Evolutionary conservation across 2,329 filamentous ascomycete genomes (phyloP), one percentile per base, ranked within the genome.

Genomic region (Venturia oleaginea): DNA sequence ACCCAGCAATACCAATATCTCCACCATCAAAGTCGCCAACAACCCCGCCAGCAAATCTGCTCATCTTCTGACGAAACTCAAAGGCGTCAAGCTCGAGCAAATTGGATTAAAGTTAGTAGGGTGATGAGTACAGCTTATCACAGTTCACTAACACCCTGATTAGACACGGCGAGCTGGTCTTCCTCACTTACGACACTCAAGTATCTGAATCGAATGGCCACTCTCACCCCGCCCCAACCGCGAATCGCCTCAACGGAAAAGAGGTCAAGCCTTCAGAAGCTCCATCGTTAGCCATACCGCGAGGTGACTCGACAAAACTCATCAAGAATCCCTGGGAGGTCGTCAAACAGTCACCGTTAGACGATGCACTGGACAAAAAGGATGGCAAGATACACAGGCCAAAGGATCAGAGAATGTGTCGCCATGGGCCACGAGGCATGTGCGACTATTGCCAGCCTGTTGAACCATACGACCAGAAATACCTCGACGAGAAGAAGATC

Each of bases 361-460:
- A 99, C 73, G 88, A 99, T 73, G 81, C 84, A 64, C 79, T 99
- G 72, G 94, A 99, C 76, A 91, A 86, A 77, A 83, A 87, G 69
- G 88, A 94, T 80, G 94, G 94, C 69, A 99, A 96, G 79, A 96
- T 97, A 62, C 79, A 85, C 24, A 83, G 92, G 67, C 84, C 84
- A 67, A 83, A 83, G 65, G 91, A 96, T 74, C 75, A 78, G 65
- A 90, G 90, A 73, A 94, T 99, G 92, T 99, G 94, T 79, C 88
- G 91, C 67, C 94, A 99, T 75, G 93, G 93, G 1, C 87, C 89
- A 62, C 97, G 96, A 77, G 94, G 94, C 74, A 99, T 99, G 94
- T 99, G 94, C 76, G 94, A 99, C 77, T 95, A 97, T 77, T 99
- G 94, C 79, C 96, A 96, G 85, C 95, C 95, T 0, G 79, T 97